Conservation (phyloP, 2,329 filamentous ascomycete species). For the Ustulina deusta region DNA sequence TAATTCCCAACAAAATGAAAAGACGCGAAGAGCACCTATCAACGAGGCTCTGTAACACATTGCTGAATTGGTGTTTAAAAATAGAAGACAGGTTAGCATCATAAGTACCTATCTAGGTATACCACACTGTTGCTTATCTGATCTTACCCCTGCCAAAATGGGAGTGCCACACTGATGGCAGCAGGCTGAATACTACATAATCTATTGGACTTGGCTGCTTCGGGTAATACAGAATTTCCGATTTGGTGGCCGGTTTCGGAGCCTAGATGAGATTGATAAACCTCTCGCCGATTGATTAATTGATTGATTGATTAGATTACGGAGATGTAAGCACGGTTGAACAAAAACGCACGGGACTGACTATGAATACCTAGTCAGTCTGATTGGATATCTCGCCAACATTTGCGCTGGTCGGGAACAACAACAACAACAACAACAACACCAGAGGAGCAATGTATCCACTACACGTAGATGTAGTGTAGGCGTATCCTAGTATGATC, state of each 20-base stretch:
- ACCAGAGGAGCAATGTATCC: background rate
- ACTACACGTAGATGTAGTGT: no score
- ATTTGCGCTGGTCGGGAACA: background rate
- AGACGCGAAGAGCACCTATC: background rate
- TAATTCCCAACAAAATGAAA: background rate
- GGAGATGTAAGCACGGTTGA: slow-evolving; percentile 9
- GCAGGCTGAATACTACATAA: no score
- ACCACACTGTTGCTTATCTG: slow-evolving; percentile 14
- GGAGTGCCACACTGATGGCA: no score
- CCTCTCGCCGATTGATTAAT: background rate
- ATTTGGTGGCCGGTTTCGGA: slow-evolving; percentile 39
- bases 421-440: background rate
- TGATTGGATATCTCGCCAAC: slow-evolving; percentile 2
- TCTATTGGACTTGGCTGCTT: slow-evolving; percentile 26
- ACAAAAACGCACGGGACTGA: slow-evolving; percentile 7
- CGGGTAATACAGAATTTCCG: slow-evolving; percentile 1
- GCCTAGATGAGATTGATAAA: slow-evolving; percentile 49
- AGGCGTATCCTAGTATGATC: slow-evolving; percentile 1
- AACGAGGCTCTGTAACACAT: slow-evolving; percentile 7
- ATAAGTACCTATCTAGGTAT: background rate
- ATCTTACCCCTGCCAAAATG: slow-evolving; percentile 14
- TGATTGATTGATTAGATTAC: slow-evolving; percentile 51
- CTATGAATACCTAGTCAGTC: background rate
- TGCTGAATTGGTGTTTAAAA: slow-evolving; percentile 1
- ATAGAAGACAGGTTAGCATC: background rate